Conservation (phyloP, 495 filamentous ascomycete species). For the Cercophora samala region DNA sequence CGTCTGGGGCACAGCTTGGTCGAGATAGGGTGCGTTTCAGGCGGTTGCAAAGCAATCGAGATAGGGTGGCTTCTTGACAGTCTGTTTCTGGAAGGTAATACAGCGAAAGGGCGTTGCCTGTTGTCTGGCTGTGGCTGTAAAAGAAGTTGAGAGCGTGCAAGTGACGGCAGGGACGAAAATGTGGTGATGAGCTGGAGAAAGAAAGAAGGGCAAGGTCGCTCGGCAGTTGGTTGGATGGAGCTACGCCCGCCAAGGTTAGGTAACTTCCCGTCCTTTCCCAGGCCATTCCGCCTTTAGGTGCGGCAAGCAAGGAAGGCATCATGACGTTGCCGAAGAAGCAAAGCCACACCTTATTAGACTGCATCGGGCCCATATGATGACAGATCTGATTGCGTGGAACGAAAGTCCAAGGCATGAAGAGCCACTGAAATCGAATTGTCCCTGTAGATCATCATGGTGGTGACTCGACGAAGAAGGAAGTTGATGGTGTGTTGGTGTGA, state of each 20-base stretch:
- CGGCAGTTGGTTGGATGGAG: background rate
- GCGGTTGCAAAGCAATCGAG: background rate
- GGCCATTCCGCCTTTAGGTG: background rate
- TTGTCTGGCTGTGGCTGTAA: background rate
- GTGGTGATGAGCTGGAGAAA: background rate
- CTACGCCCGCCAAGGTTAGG: background rate
- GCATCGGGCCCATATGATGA: background rate
- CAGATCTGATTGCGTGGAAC: background rate
- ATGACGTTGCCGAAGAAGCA: background rate
- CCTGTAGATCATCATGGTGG: background rate
- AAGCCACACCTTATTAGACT: background rate
- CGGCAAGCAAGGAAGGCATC: background rate
- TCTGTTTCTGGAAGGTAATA: background rate
- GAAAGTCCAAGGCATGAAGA: background rate
- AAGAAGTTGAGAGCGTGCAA: background rate
- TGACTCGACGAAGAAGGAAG: background rate
- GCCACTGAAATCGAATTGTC: background rate
- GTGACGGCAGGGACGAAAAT: background rate
- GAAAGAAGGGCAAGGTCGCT: background rate
- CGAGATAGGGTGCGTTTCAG: background rate
- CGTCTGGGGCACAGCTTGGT: background rate
- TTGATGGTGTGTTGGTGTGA: background rate
- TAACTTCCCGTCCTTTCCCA: background rate
- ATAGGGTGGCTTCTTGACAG: background rate
- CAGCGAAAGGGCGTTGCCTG: background rate